Evolutionary conservation across 495 filamentous ascomycete species (phyloP).

Genomic region (Hypoxylon intermedium): DNA sequence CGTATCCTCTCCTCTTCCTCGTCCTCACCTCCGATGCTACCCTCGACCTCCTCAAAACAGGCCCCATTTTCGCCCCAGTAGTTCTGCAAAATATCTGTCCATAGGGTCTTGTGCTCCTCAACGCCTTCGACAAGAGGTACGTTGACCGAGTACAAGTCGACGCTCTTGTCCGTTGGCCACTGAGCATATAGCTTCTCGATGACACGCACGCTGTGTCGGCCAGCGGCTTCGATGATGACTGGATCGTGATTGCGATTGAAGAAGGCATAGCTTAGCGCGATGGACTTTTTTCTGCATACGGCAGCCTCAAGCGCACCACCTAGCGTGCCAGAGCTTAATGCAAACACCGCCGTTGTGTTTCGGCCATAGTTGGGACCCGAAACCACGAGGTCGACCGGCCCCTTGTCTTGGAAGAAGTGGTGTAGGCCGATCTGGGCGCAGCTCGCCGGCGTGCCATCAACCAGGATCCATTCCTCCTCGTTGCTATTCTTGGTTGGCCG

Average conservation of each 20-base stretch:
- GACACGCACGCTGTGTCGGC: conserved; percentile 69
- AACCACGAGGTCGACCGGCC: conserved; percentile 83
- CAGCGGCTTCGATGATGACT: conserved; percentile 75
- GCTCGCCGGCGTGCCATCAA: conserved; percentile 85
- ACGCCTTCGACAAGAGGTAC: conserved; percentile 78
- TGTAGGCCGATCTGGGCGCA: conserved; percentile 90
- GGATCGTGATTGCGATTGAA: conserved; percentile 75
- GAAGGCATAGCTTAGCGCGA: conserved; percentile 90
- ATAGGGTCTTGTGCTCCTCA: conserved; percentile 71
- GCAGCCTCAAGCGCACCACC: conserved; percentile 93
- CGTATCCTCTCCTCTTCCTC: conserved; percentile 72
- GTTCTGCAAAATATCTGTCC: conserved; percentile 85
- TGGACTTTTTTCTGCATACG: conserved; percentile 74
- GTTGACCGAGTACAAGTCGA: conserved; percentile 88
- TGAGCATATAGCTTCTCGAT: conserved; percentile 77
- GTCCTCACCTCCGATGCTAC: conserved; percentile 63
- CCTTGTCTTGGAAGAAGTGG: conserved; percentile 82
- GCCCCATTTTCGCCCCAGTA: conserved; percentile 77
- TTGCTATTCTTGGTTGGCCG: conserved; percentile 53
- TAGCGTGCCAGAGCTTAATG: conserved; percentile 86
- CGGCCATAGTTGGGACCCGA: conserved; percentile 94
- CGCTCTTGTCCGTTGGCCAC: conserved; percentile 69
- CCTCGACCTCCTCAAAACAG: conserved; percentile 79
- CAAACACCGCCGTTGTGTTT: conserved; percentile 91
- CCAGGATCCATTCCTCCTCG: conserved; percentile 89